A percentile compares a stretch with the other conserved stretches of the same genome.
Conservation (phyloP, 805 yeast species). For the Wickerhamiella bombiphila region DNA sequence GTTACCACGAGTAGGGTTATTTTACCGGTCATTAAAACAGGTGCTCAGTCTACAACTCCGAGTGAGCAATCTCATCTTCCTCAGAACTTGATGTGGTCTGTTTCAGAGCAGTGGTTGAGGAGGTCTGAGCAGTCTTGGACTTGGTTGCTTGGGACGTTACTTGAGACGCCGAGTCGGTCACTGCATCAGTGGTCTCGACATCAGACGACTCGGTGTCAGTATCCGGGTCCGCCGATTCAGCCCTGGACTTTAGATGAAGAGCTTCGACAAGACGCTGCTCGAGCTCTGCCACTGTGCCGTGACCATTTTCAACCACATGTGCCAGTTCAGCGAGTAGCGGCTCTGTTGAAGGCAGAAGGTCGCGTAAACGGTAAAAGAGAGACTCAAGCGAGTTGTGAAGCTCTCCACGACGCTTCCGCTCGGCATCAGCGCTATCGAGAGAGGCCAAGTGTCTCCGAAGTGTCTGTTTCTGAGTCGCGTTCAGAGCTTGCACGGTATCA, state of each 20-base stretch:
- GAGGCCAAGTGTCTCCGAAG: conserved; percentile 35
- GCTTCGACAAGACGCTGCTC: conserved; percentile 10
- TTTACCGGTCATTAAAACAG: no score
- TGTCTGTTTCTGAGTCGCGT: conserved; percentile 30
- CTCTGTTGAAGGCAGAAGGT: conserved; percentile 16
- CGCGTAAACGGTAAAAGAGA: conserved; percentile 53
- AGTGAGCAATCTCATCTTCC: no score
- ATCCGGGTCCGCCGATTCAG: conserved; percentile 1
- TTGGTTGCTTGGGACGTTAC: no score
- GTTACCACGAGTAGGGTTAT: no score
- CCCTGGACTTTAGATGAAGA: conserved; percentile 5
- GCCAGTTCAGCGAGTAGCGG: conserved; percentile 6
- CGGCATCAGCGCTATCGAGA: conserved; percentile 42
- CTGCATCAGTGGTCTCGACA: conserved; percentile 2
- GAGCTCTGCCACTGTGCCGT: conserved; percentile 11
- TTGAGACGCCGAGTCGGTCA: neutral
- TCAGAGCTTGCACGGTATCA: neutral
- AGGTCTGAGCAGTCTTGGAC: no score
- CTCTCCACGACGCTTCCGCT: conserved; percentile 39
- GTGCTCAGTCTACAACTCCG: no score
- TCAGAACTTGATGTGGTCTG: no score
- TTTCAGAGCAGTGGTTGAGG: no score
- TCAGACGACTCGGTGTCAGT: conserved; percentile 2
- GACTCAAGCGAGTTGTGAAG: conserved; percentile 58
- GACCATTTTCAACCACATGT: conserved; percentile 12